Base-by-base conservation (phyloP, 768 basidiomycete genomes). In the Russula abietina region DNA sequence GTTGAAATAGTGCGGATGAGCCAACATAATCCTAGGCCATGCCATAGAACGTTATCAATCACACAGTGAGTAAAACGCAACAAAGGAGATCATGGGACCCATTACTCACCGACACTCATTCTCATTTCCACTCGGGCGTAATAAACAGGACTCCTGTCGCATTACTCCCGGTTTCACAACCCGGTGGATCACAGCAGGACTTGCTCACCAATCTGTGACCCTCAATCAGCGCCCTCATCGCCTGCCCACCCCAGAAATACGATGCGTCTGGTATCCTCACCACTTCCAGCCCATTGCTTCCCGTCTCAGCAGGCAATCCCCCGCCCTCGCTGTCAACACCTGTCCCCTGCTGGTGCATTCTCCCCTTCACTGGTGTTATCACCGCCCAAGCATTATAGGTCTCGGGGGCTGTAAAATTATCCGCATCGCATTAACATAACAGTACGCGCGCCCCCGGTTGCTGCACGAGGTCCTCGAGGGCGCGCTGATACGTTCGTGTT, bases 341-440 rank as follows among this genome's bases (percentile, higher is more conserved):
- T 1, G 32, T 33, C 32, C 11, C 51, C 33, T 36, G 32, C 4
- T 43, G 41, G 19, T 16, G n/a, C 16, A 33, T 7, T 51, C 50
- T 33, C 58, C 2, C 9, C 61, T 7, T 22, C 49, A 3, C 46
- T 48, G 4, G 9, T 22, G 3, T 19, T 50, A 9, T 53, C 63
- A 3, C 57, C 4, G 71, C 71, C 90, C 89, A 91, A 11, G 68
- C 65, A 45, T 78, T 76, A 67, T 91, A 91, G 30, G 73, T 79
- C 16, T 73, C 73, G 1, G 70, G 72, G 2, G 80, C 73, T 3
- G 90, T 91, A 68, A 91, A 92, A 50, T 91, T 82, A 69, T 93
- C 91, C 17, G 67, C 67, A 65, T 87, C 83, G 0, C 91, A 90
- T 62, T 81, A 84, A 6, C 91, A 65, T 26, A 91, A 65, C 41